Evolutionary conservation across 768 basidiomycete genomes (phyloP).

Genomic region (Suillus spraguei): DNA sequence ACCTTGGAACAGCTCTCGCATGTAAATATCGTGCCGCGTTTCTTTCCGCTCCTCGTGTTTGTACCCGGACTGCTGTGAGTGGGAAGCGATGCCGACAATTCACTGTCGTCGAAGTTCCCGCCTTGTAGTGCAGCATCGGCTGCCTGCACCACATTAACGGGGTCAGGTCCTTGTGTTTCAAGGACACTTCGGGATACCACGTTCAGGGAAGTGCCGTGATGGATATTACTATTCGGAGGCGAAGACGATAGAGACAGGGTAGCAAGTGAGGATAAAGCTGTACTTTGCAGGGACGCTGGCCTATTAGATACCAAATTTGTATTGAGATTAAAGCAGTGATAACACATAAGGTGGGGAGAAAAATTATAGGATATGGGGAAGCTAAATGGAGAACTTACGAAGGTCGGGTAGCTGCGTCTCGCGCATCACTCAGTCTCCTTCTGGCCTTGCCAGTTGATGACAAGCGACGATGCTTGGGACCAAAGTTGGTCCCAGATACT

Average conservation of each 20-base stretch:
- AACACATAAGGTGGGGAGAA: not conserved
- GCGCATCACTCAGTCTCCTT: conserved; percentile 75
- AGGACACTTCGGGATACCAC: conserved; percentile 10
- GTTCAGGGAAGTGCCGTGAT: conserved; percentile 22
- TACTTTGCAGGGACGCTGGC: conserved; percentile 37
- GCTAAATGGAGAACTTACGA: conserved; percentile 54
- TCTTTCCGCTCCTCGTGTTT: conserved; percentile 54
- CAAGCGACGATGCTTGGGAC: conserved; percentile 63
- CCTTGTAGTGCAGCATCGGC: conserved; percentile 13
- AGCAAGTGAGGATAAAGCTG: conserved; percentile 42
- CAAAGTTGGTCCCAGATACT: conserved; percentile 34
- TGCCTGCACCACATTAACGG: conserved; percentile 11
- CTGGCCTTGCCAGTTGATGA: conserved; percentile 72
- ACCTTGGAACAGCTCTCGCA: conserved; percentile 98
- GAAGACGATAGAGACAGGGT: conserved; percentile 44
- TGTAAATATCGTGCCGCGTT: conserved; percentile 83
- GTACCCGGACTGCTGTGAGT: conserved; percentile 15
- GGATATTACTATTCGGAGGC: conserved; percentile 31
- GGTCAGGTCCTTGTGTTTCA: conserved; percentile 15
- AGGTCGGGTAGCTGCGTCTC: conserved; percentile 74
- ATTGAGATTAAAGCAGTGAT: not conserved
- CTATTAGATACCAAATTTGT: conserved; percentile 22
- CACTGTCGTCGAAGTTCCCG: conserved; percentile 23
- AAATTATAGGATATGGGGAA: conserved; percentile 14
- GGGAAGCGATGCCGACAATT: conserved; percentile 17